These are phyloP conservation scores for Camellia oleifera DNA, from an alignment of 179 eudicot species.

Conservation along the genomic window DNA sequence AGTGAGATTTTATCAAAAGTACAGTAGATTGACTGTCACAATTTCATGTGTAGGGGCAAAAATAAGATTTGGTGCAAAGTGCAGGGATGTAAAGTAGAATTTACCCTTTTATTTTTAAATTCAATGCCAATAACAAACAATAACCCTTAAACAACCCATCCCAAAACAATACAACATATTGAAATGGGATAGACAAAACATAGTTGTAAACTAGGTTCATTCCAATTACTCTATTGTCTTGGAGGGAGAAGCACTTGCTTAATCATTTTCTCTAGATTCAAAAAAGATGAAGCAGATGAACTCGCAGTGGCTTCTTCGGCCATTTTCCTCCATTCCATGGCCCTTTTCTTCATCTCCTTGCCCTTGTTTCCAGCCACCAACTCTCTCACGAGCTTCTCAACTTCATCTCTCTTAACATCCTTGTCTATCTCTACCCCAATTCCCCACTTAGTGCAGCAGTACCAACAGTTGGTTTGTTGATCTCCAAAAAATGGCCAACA, in stretches of 20 bases:
- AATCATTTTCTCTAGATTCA: slow-evolving; percentile 10
- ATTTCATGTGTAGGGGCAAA: too few species aligned
- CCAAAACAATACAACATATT: too few species aligned
- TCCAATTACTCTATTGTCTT: background rate
- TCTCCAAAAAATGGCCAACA: slow-evolving; percentile 24
- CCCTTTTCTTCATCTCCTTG: slow-evolving; percentile 13
- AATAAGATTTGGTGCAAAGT: too few species aligned
- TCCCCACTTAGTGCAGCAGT: slow-evolving; percentile 16
- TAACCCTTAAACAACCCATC: too few species aligned
- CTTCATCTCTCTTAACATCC: slow-evolving; percentile 19
- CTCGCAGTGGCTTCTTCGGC: slow-evolving; percentile 14
- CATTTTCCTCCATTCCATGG: slow-evolving; percentile 19
- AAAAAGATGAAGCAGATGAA: slow-evolving; percentile 16
- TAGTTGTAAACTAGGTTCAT: too few species aligned
- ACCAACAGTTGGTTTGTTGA: slow-evolving; percentile 26
- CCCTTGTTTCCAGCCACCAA: slow-evolving; percentile 27
- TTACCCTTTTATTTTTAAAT: too few species aligned
- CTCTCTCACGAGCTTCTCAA: slow-evolving; percentile 20
- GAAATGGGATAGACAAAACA: too few species aligned
- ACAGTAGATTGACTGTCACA: too few species aligned
- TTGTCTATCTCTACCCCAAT: slow-evolving; percentile 20
- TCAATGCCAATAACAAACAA: too few species aligned
- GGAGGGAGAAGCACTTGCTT: slow-evolving; percentile 16
- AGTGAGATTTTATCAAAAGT: too few species aligned
- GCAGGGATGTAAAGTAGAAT: too few species aligned